These are phyloP conservation scores for Pulveroboletus frians DNA, from an alignment of 768 basidiomycete genomes.

Conservation along the genomic window DNA sequence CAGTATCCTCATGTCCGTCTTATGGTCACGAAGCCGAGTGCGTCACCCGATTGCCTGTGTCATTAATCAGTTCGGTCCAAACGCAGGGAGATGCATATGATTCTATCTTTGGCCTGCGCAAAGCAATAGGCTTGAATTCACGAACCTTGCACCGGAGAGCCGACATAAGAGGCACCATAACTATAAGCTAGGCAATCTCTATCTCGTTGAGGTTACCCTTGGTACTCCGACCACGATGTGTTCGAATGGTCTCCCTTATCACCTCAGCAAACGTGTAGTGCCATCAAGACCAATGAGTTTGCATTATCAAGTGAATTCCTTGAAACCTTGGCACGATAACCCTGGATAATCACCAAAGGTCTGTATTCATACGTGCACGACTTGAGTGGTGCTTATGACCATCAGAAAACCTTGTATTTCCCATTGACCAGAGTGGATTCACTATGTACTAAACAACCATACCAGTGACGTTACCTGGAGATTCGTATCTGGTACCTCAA, in stretches of 20 bases:
- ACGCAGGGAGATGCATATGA: slow-evolving; percentile 92
- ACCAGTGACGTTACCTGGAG: too few species aligned
- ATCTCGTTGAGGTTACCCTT: too few species aligned
- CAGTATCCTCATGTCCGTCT: slow-evolving; percentile 51
- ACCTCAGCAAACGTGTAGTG: neutral
- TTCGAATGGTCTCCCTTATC: neutral
- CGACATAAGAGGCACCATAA: too few species aligned
- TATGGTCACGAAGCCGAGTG: slow-evolving; percentile 77
- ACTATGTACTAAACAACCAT: too few species aligned
- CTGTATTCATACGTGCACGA: too few species aligned
- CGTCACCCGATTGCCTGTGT: slow-evolving; percentile 24
- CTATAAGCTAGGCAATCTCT: too few species aligned
- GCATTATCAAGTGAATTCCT: neutral
- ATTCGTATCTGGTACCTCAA: too few species aligned
- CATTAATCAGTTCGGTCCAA: slow-evolving; percentile 23
- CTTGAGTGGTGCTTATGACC: too few species aligned
- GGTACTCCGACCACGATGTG: neutral
- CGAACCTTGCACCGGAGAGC: slow-evolving; percentile 29
- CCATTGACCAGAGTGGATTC: too few species aligned
- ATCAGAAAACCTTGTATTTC: too few species aligned
- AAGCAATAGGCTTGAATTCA: too few species aligned
- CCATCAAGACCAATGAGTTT: neutral
- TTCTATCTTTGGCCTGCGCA: slow-evolving; percentile 57
- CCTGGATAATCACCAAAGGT: too few species aligned
- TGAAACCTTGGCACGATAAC: neutral